Evolutionary conservation across 2,329 filamentous ascomycete genomes (phyloP).

Genomic region (Sporothrix pallida): DNA sequence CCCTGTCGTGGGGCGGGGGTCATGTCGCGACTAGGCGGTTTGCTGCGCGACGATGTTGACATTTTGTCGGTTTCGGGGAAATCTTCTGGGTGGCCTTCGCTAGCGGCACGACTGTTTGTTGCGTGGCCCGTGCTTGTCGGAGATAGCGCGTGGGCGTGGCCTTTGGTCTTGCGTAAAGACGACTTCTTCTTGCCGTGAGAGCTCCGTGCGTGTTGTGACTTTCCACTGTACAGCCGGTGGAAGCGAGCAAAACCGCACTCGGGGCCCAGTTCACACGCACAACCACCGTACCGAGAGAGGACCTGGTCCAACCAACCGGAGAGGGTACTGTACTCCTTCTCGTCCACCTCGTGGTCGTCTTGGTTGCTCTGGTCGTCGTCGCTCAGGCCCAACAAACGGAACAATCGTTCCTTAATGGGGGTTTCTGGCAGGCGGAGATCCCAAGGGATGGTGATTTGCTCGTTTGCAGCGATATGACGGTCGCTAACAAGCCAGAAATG

Average conservation of each 20-base stretch:
- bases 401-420: constrained; percentile 55
- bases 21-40: constrained; percentile 69
- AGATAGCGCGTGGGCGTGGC: constrained; percentile 60
- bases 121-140: constrained; percentile 67
- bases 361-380: constrained; percentile 61
- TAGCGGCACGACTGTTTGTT: constrained; percentile 67
- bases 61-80: constrained; percentile 58
- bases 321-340: constrained; percentile 65
- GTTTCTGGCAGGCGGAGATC: constrained; percentile 66
- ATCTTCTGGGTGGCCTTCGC: constrained; percentile 65
- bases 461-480: constrained; percentile 69
- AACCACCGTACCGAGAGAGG: constrained; percentile 78
- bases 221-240: constrained; percentile 61
- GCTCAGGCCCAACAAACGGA: constrained; percentile 65
- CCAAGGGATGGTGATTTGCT: constrained; percentile 70
- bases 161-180: constrained; percentile 56
- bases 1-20: constrained; percentile 65
- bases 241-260: constrained; percentile 70
- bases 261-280: constrained; percentile 70
- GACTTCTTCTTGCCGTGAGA: constrained; percentile 54
- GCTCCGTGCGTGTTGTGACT: constrained; percentile 45
- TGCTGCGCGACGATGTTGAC: constrained; percentile 63
- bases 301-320: constrained; percentile 71
- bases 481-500: constrained; percentile 93
- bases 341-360: constrained; percentile 61